Percentiles rank a stretch among this genome's conserved stretches.
Conservation (phyloP, 768 basidiomycete species). For the Tylopilus intermedius region DNA sequence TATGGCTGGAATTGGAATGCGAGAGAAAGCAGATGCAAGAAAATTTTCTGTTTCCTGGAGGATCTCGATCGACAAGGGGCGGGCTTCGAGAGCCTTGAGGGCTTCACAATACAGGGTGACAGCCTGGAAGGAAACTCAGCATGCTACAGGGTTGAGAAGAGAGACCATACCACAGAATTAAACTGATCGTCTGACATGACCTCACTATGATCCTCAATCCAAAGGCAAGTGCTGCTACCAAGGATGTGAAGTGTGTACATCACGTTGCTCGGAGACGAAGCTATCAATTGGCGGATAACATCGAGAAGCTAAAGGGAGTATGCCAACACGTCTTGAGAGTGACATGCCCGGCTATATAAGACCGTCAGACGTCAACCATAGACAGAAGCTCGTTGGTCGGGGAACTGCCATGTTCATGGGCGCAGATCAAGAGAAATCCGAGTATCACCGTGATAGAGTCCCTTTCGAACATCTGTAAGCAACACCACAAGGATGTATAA, state of each 20-base stretch:
- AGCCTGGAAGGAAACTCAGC: slow-evolving; percentile 16
- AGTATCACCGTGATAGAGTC: slow-evolving; percentile 18
- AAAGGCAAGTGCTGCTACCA: slow-evolving; percentile 39
- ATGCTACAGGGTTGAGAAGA: neutral
- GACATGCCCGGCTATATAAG: slow-evolving; percentile 30
- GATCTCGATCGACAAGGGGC: slow-evolving; percentile 37
- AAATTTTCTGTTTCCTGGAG: slow-evolving; percentile 42
- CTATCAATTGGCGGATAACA: slow-evolving; percentile 32
- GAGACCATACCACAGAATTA: slow-evolving; percentile 41
- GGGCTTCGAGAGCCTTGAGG: slow-evolving; percentile 35
- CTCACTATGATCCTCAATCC: slow-evolving; percentile 48
- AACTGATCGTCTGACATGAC: slow-evolving; percentile 42
- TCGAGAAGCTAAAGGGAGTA: slow-evolving; percentile 36
- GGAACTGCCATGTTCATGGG: slow-evolving; percentile 3
- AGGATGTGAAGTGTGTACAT: slow-evolving; percentile 35
- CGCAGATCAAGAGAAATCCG: slow-evolving; percentile 11
- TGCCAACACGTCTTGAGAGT: slow-evolving; percentile 22
- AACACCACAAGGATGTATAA: neutral
- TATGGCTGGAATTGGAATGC: slow-evolving; percentile 41
- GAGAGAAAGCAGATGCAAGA: slow-evolving; percentile 48
- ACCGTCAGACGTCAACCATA: slow-evolving; percentile 29
- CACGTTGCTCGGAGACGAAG: slow-evolving; percentile 24
- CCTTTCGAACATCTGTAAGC: slow-evolving; percentile 18
- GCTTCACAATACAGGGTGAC: slow-evolving; percentile 41
- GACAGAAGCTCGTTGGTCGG: slow-evolving; percentile 24